Base-by-base conservation (phyloP, 1,284 basidiomycete genomes). In the Hemileia vastatrix region DNA sequence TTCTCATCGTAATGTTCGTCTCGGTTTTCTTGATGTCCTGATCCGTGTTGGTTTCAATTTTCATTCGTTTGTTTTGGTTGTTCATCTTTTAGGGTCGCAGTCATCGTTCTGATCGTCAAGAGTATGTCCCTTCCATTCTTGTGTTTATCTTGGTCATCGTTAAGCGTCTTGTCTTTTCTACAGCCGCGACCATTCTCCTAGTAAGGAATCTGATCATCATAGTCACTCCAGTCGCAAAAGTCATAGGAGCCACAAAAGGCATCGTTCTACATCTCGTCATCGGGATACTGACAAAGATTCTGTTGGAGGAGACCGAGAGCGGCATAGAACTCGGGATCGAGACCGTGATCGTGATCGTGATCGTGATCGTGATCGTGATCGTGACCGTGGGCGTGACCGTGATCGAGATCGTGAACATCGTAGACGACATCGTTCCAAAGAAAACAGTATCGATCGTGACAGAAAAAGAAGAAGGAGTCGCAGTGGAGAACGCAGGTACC, bases 381-480 rank as follows among this genome's bases (percentile, higher is more conserved):
- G 59, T 24, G 23, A n/a, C 2, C 56, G 56, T 18, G 55, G 54
- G 8, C 32, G 65, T 15, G 64, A 66, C 23, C 54, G 65, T 52
- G 57, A 55, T 18, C 54, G 54, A 23, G 64, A 66, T 31, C 63
- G 72, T 54, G 68, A 68, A 44, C 66, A 69, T 24, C 72, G 75
- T 24, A 64, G 67, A 24, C 65, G 80, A 57, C 76, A 78, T 44
- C 60, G 68, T 52, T 82, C 83, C 8, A 54, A 57, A 15, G 65
- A 63, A 4, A 63, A 66, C 21, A 64, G 59, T 32, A 62, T 56
- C 36, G 79, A 84, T 43, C 80, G 84, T 64, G 84, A 84, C 60
- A 71, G 69, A 56, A 68, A 62, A 60, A 67, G 44, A 45, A 64
- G 64, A 55, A 66, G 32, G 65, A 68, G 65, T 43, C 67, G 66